phyloP scores from a whole-genome alignment of 148 eudicot genomes.

The Chenopodium quinoa region DNA sequence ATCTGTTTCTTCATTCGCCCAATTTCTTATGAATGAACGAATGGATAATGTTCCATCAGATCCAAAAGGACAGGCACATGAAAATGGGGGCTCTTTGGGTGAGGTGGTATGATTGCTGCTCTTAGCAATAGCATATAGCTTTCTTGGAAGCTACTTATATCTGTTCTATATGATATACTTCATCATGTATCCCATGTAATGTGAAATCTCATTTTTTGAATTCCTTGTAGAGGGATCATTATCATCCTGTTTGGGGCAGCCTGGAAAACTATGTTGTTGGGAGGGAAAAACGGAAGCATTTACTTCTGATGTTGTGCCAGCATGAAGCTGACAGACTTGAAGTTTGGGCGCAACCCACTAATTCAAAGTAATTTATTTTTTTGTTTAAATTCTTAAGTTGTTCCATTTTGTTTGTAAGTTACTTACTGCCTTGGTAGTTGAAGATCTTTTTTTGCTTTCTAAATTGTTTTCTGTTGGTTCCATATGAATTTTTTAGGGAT shows the following conservation, averaged over 20 bases:
- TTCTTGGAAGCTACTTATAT: background rate
- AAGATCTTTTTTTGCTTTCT: background rate
- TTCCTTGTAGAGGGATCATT: constrained; percentile 58
- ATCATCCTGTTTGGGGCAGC: constrained; percentile 93
- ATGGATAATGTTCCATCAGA: constrained; percentile 55
- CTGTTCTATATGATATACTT: background rate
- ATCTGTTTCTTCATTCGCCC: constrained; percentile 73
- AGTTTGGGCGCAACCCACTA: constrained; percentile 93
- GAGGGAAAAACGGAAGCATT: constrained; percentile 86
- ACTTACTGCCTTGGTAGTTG: background rate
- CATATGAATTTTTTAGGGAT: constrained; percentile 51
- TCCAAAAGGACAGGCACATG: constrained; percentile 54
- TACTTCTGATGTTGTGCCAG: constrained; percentile 91
- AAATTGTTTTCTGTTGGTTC: constrained; percentile 14
- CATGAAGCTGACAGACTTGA: constrained; percentile 98
- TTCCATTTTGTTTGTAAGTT: background rate
- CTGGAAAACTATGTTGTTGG: constrained; percentile 68
- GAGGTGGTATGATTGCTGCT: constrained; percentile 57
- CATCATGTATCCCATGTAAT: background rate
- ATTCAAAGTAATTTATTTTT: constrained; percentile 52
- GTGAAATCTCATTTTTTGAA: constrained; percentile 12
- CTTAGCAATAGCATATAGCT: background rate
- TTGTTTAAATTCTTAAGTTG: background rate
- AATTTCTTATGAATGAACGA: constrained; percentile 65
- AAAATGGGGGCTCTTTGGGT: constrained; percentile 62